Evolutionary conservation across 257 asterid genomes (phyloP).

Genomic region (Solanum paucissectum): DNA sequence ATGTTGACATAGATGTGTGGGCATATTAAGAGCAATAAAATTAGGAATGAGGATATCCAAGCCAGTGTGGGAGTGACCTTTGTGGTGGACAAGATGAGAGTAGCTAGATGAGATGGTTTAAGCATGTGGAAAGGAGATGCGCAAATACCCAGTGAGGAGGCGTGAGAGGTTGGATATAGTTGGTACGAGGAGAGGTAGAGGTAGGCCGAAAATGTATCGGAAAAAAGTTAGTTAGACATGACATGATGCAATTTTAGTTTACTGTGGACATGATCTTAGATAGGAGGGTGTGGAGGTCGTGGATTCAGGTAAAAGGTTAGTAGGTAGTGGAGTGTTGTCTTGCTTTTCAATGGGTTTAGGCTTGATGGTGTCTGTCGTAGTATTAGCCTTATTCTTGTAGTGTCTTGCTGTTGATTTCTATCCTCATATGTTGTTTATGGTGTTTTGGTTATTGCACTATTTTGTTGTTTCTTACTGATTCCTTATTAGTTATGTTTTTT

Average conservation of each 20-base stretch:
- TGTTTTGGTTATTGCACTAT: not conserved
- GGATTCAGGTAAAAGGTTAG: not conserved
- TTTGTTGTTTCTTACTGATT: not conserved
- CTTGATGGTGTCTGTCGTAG: not conserved
- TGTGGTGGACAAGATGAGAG: not conserved
- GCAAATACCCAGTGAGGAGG: not conserved
- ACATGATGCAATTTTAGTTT: not conserved
- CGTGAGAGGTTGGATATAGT: not conserved
- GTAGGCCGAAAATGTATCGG: not conserved
- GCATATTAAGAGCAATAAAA: not conserved
- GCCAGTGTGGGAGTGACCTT: not conserved
- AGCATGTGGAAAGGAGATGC: not conserved
- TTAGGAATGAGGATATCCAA: not conserved
- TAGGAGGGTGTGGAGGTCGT: not conserved
- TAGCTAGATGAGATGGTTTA: not conserved
- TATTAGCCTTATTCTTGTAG: not conserved
- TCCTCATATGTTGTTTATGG: not conserved
- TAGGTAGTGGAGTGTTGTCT: not conserved
- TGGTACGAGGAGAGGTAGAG: not conserved
- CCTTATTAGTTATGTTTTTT: not conserved
- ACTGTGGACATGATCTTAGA: not conserved
- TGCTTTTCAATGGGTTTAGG: not conserved
- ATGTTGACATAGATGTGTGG: not conserved
- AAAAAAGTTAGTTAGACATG: not conserved
- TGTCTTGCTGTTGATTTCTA: not conserved